Conservation (phyloP, 1,284 basidiomycete species). For the Cystobasidiaceae sp. region DNA sequence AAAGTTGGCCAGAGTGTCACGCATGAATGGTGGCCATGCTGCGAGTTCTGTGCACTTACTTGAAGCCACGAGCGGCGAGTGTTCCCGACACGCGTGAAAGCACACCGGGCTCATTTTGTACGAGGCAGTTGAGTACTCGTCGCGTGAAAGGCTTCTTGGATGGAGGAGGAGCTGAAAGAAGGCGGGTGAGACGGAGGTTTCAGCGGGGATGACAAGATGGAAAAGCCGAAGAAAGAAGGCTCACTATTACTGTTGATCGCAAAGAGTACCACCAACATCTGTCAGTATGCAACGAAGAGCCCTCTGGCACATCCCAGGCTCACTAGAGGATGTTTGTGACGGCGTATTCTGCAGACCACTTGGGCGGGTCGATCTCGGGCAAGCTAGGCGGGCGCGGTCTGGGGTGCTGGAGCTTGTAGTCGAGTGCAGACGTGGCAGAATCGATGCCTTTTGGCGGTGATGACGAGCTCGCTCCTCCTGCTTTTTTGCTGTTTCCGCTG, state of each 20-base stretch:
- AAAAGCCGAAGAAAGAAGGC: not conserved
- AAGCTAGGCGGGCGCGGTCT: constrained; percentile 43
- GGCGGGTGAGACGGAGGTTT: constrained; percentile 26
- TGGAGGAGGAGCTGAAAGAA: constrained; percentile 40
- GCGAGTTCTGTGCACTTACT: constrained; percentile 49
- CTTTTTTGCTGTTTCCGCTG: constrained; percentile 3
- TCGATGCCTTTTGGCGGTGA: constrained; percentile 26
- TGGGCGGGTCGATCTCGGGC: constrained; percentile 37
- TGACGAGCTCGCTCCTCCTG: constrained; percentile 1
- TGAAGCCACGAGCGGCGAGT: constrained; percentile 93
- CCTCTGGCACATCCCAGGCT: not conserved
- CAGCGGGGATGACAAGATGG: constrained; percentile 1
- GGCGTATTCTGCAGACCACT: constrained; percentile 81
- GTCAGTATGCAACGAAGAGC: not conserved
- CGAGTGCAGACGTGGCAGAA: constrained; percentile 73
- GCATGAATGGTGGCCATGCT: too few species aligned
- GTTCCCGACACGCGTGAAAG: constrained; percentile 96
- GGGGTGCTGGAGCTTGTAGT: constrained; percentile 76
- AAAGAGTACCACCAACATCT: not conserved
- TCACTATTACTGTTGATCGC: constrained; percentile 7
- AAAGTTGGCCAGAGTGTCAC: too few species aligned
- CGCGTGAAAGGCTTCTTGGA: constrained; percentile 50
- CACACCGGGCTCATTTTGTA: constrained; percentile 99
- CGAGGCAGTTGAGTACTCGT: constrained; percentile 95
- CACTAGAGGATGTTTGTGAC: constrained; percentile 81